These are phyloP conservation scores for Pythium aristosporum DNA, from an alignment of 352 stramenopile species.

Conservation along the genomic window DNA sequence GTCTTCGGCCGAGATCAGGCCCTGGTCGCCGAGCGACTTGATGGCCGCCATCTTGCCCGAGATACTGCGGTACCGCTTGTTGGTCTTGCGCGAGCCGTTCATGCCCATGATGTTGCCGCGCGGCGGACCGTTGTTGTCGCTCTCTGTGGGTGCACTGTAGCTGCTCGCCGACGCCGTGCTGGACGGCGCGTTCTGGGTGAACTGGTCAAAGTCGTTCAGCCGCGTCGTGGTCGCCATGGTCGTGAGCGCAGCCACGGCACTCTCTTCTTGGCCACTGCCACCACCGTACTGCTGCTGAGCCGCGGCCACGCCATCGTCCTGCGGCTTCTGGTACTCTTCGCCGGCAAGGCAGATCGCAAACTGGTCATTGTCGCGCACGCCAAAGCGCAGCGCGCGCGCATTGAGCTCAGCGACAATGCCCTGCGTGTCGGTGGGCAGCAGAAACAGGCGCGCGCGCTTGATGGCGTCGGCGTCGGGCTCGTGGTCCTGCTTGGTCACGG, in stretches of 20 bases:
- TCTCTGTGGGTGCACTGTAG: constrained; percentile 1
- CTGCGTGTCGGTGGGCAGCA: constrained; percentile 52
- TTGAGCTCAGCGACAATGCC: constrained; percentile 75
- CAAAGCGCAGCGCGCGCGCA: constrained; percentile 66
- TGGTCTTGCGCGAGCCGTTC: constrained; percentile 43
- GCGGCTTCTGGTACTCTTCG: constrained; percentile 52
- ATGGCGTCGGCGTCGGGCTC: constrained; percentile 42
- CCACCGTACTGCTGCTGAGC: background rate
- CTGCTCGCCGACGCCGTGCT: background rate
- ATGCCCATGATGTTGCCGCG: constrained; percentile 23
- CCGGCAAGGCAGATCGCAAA: constrained; percentile 71
- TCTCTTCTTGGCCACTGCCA: constrained; percentile 1
- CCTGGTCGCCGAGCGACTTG: constrained; percentile 73
- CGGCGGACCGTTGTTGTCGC: constrained; percentile 18
- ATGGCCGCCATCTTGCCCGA: constrained; percentile 83
- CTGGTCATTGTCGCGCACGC: constrained; percentile 74
- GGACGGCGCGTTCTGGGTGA: background rate
- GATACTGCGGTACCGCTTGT: constrained; percentile 75
- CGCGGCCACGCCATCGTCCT: background rate
- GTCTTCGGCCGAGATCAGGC: constrained; percentile 68
- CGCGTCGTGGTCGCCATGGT: constrained; percentile 13
- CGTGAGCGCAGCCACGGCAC: constrained; percentile 17
- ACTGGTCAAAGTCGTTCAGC: constrained; percentile 21
- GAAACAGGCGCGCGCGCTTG: constrained; percentile 56
- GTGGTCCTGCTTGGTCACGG: constrained; percentile 47